A percentile compares a stretch with the other conserved stretches of the same genome.
Evolutionary conservation across 2,329 filamentous ascomycete genomes (phyloP).

Genomic region (Aspergillus quadrilineatus): DNA sequence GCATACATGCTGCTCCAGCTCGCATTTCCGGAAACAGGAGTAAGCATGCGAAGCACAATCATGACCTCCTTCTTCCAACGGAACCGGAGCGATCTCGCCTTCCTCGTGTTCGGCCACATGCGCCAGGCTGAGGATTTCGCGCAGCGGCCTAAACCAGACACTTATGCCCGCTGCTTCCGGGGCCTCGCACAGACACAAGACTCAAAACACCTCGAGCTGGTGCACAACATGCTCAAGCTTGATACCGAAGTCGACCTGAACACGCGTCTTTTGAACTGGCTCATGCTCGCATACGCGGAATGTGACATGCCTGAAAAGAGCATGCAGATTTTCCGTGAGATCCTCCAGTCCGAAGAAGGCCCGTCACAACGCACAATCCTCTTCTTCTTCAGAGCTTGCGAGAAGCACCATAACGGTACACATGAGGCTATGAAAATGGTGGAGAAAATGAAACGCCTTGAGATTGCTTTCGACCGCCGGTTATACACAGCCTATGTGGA

Average conservation of each 20-base stretch:
- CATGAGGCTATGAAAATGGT: slow-evolving; percentile 54
- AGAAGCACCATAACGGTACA: slow-evolving; percentile 51
- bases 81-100: slow-evolving; percentile 77
- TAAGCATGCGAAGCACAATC: slow-evolving; percentile 64
- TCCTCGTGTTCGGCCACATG: slow-evolving; percentile 89
- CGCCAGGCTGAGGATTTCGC: slow-evolving; percentile 66
- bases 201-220: slow-evolving; percentile 65
- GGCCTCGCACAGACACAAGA: slow-evolving; percentile 66
- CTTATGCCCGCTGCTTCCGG: slow-evolving; percentile 75
- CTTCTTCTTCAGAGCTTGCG: slow-evolving; percentile 77
- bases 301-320: slow-evolving; percentile 66
- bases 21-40: slow-evolving; percentile 63
- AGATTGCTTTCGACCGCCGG: slow-evolving; percentile 70
- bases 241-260: slow-evolving; percentile 76
- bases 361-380: slow-evolving; percentile 78
- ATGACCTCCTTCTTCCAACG: slow-evolving; percentile 83
- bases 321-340: slow-evolving; percentile 78
- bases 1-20: slow-evolving; percentile 58
- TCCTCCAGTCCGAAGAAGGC: slow-evolving; percentile 79
- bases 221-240: slow-evolving; percentile 93
- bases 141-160: slow-evolving; percentile 67
- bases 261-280: slow-evolving; percentile 74
- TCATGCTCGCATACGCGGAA: slow-evolving; percentile 81
- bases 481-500: slow-evolving; percentile 77
- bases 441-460: slow-evolving; percentile 63